phyloP scores from a whole-genome alignment of 2,329 filamentous ascomycete species.

The Penicillium hesseltinei region DNA sequence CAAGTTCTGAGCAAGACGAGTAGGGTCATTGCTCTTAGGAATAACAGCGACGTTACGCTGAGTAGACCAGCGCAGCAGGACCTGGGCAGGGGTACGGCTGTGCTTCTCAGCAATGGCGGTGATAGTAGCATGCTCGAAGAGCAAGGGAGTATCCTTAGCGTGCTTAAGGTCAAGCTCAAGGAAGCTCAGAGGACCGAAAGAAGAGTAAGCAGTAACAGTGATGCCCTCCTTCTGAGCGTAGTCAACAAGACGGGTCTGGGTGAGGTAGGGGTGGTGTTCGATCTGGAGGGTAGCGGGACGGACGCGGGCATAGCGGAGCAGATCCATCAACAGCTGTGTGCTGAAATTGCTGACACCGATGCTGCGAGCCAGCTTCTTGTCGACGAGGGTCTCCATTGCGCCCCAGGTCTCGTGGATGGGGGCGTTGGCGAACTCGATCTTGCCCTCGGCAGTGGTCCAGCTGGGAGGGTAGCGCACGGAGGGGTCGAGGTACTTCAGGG shows the following conservation, averaged over 20 bases:
- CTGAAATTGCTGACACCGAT: slow-evolving; percentile 86
- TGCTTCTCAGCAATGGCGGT: slow-evolving; percentile 66
- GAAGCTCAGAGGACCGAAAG: slow-evolving; percentile 77
- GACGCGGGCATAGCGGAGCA: slow-evolving; percentile 73
- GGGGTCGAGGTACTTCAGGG: slow-evolving; percentile 82
- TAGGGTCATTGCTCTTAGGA: slow-evolving; percentile 68
- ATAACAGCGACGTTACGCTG: slow-evolving; percentile 79
- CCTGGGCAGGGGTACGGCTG: slow-evolving; percentile 71
- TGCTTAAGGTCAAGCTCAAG: slow-evolving; percentile 71
- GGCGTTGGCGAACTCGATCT: slow-evolving; percentile 64
- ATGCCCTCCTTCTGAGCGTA: slow-evolving; percentile 70
- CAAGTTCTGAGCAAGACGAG: slow-evolving; percentile 44
- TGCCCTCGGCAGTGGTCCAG: slow-evolving; percentile 65
- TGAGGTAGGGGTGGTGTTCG: slow-evolving; percentile 87
- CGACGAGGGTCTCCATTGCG: slow-evolving; percentile 74
- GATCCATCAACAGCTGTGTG: slow-evolving; percentile 71
- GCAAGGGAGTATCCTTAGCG: slow-evolving; percentile 62
- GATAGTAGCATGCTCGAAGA: slow-evolving; percentile 69
- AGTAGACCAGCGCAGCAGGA: slow-evolving; percentile 83
- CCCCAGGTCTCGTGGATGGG: slow-evolving; percentile 78
- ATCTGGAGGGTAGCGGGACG: slow-evolving; percentile 77
- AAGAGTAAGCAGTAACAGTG: slow-evolving; percentile 77
- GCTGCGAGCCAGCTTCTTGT: slow-evolving; percentile 64
- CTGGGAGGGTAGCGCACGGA: slow-evolving; percentile 74
- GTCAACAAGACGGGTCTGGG: slow-evolving; percentile 68